Conservation (phyloP, 306 rosid genomes). For the Cicer yamashitae region DNA sequence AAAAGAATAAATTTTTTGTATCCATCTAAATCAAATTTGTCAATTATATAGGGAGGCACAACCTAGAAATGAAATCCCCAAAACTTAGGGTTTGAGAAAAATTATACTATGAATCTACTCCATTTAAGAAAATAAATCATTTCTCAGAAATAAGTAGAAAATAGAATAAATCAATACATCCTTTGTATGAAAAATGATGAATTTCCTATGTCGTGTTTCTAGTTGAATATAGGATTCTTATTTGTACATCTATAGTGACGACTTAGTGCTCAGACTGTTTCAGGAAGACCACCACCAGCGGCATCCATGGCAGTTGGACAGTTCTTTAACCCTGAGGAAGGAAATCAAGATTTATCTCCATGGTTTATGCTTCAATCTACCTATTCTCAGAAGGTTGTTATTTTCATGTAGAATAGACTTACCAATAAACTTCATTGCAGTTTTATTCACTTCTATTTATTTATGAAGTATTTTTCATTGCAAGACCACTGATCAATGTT, state of each 20-base stretch:
- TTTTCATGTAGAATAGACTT: constrained; percentile 39
- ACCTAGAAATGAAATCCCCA: constrained; percentile 1
- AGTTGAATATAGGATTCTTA: constrained; percentile 38
- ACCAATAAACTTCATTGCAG: constrained; percentile 10
- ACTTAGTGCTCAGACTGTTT: constrained; percentile 76
- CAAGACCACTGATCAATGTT: constrained; percentile 34
- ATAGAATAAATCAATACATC: background rate
- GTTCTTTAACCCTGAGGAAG: constrained; percentile 90
- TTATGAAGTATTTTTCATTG: constrained; percentile 38
- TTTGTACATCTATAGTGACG: constrained; percentile 50
- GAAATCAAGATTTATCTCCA: constrained; percentile 71
- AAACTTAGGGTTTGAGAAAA: background rate
- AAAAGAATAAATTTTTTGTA: no score
- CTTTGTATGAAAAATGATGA: constrained; percentile 6
- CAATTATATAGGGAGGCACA: background rate
- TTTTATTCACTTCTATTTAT: constrained; percentile 37
- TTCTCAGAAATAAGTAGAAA: background rate
- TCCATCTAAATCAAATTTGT: background rate
- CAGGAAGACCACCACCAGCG: constrained; percentile 99
- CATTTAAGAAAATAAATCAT: constrained; percentile 8
- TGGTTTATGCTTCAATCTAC: constrained; percentile 76
- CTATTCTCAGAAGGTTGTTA: constrained; percentile 75
- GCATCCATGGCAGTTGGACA: constrained; percentile 99
- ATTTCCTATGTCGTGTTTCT: constrained; percentile 32
- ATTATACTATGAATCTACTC: background rate